A percentile compares a stretch with the other conserved stretches of the same genome.
These are phyloP conservation scores for Melaleuca quinquenervia DNA, from an alignment of 345 rosid genomes.

Conservation along the genomic window DNA sequence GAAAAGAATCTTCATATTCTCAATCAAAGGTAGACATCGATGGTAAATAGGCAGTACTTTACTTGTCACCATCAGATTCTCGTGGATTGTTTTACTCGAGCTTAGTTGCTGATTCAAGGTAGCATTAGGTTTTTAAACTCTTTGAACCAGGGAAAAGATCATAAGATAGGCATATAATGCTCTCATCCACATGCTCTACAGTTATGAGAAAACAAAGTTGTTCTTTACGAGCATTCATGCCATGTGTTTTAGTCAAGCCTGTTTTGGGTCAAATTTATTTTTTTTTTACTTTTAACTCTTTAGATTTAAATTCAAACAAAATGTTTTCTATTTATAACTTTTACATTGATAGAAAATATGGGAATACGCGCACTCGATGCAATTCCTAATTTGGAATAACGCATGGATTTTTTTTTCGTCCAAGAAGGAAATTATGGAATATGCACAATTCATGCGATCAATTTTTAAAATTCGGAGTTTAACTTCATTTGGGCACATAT, in stretches of 20 bases:
- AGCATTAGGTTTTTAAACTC: background rate
- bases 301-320: background rate
- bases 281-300: background rate
- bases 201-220: no score
- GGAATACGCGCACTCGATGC: background rate
- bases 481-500: background rate
- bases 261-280: background rate
- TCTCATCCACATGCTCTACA: background rate
- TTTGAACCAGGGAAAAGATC: background rate
- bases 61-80: background rate
- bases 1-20: background rate
- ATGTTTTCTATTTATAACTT: background rate
- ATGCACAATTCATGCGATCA: fast-evolving
- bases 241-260: background rate
- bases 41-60: background rate
- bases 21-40: background rate
- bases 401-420: background rate
- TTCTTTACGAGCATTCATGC: background rate
- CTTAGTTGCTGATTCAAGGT: background rate
- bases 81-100: background rate
- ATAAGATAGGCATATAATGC: background rate
- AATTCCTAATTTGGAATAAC: background rate
- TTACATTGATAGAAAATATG: background rate
- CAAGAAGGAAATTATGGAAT: background rate
- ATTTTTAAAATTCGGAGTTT: background rate